These are phyloP conservation scores for Nemania bipapillata DNA, from an alignment of 2,329 filamentous ascomycete species.

Conservation along the genomic window DNA sequence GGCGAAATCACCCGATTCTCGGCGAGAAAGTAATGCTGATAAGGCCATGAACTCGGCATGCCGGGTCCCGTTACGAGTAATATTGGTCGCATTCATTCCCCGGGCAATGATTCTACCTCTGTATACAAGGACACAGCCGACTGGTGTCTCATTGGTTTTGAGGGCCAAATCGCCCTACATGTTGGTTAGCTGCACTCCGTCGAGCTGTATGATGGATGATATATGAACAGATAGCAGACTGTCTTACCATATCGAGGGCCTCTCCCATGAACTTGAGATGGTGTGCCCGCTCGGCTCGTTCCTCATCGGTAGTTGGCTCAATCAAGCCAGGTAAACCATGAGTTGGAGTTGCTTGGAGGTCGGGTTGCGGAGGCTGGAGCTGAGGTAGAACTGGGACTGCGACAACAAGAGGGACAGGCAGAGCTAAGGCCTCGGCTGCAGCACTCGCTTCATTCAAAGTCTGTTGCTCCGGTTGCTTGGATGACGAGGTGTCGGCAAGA, in stretches of 20 bases:
- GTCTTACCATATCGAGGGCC: conserved; percentile 81
- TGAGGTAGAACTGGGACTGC: conserved; percentile 42
- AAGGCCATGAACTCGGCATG: conserved; percentile 96
- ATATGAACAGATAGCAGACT: not conserved
- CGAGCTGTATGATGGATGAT: not conserved
- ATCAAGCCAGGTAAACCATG: conserved; percentile 49
- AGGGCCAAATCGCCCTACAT: conserved; percentile 84
- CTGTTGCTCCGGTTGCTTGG: conserved; percentile 27
- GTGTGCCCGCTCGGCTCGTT: conserved; percentile 55
- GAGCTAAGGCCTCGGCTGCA: conserved; percentile 40
- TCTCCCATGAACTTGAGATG: conserved; percentile 79
- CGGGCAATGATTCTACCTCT: conserved; percentile 80
- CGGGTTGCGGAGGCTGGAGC: conserved; percentile 30
- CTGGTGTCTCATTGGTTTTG: conserved; percentile 87
- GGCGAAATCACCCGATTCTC: conserved; percentile 46
- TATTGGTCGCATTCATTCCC: conserved; percentile 97
- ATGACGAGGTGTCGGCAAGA: conserved; percentile 39
- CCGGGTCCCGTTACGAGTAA: conserved; percentile 87
- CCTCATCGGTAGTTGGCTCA: conserved; percentile 51
- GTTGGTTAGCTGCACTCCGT: conserved; percentile 42
- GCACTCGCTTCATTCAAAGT: conserved; percentile 37
- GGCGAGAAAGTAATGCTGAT: conserved; percentile 63
- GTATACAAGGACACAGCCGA: conserved; percentile 93
- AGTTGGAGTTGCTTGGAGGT: conserved; percentile 36
- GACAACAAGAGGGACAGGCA: conserved; percentile 46